These are phyloP conservation scores for Starmerella geochares DNA, from an alignment of 805 yeast genomes.

Conservation along the genomic window DNA sequence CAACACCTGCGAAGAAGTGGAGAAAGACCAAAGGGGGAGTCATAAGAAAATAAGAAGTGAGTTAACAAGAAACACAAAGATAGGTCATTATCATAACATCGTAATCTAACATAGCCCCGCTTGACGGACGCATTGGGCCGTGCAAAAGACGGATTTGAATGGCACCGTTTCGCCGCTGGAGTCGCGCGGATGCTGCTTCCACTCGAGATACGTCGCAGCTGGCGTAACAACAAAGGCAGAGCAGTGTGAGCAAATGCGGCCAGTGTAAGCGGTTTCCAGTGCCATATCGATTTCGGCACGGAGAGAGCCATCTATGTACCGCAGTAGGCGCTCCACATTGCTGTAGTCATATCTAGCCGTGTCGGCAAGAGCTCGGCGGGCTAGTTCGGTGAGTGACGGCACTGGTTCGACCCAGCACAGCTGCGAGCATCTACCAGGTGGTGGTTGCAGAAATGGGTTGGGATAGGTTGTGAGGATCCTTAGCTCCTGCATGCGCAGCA, in stretches of 20 bases:
- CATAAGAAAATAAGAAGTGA: background rate
- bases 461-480: conserved; percentile 31
- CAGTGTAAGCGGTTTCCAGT: conserved; percentile 6
- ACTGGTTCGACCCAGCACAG: background rate
- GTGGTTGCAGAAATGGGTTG: conserved; percentile 29
- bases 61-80: background rate
- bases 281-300: background rate
- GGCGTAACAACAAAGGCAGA: conserved; percentile 7
- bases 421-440: conserved; percentile 6
- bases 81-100: conserved; percentile 2
- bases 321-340: background rate
- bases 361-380: conserved; percentile 15
- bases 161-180: conserved; percentile 14
- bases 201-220: background rate
- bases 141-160: conserved; percentile 11
- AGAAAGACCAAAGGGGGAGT: background rate
- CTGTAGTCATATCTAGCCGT: conserved; percentile 3
- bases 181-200: conserved; percentile 15
- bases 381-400: conserved; percentile 17
- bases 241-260: conserved; percentile 17
- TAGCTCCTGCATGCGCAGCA: conserved; percentile 28
- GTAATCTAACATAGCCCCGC: background rate
- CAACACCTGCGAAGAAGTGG: too few relatives aligned
- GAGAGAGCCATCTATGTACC: background rate
- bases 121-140: conserved; percentile 4